Conservation (phyloP, 1,139 yeast genomes). For the Hyphopichia buzzinii region DNA sequence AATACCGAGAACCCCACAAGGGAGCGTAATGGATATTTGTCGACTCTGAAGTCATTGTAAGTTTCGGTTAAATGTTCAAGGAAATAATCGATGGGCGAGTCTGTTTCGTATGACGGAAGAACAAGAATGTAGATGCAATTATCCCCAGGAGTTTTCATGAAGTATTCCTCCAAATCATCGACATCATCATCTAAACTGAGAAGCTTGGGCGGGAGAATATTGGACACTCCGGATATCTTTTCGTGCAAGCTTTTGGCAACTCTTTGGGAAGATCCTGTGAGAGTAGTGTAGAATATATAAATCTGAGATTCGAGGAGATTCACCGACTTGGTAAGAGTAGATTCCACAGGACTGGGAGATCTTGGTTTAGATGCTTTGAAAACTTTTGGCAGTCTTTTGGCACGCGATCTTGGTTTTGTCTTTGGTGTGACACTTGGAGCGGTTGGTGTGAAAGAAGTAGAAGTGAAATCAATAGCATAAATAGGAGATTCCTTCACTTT, state of each 20-base stretch:
- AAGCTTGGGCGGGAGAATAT: constrained; percentile 47
- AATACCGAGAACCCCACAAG: constrained; percentile 80
- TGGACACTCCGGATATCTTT: constrained; percentile 16
- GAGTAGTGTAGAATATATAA: constrained; percentile 74
- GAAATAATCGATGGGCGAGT: constrained; percentile 87
- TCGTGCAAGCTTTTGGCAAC: constrained; percentile 55
- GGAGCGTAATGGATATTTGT: constrained; percentile 67
- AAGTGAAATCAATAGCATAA: constrained; percentile 45
- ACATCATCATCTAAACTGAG: constrained; percentile 76
- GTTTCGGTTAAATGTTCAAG: constrained; percentile 79
- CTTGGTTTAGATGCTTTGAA: constrained; percentile 37
- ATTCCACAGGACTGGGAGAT: constrained; percentile 12
- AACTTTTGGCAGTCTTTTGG: constrained; percentile 37
- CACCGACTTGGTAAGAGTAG: constrained; percentile 30
- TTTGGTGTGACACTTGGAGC: constrained; percentile 20
- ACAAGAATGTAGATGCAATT: constrained; percentile 67
- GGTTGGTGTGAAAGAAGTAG: constrained; percentile 30
- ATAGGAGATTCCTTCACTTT: constrained; percentile 29
- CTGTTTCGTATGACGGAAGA: constrained; percentile 89
- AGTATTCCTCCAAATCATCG: constrained; percentile 81
- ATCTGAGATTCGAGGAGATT: constrained; percentile 46
- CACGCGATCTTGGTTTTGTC: constrained; percentile 16
- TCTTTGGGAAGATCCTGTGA: constrained; percentile 79
- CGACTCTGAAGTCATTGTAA: constrained; percentile 80
- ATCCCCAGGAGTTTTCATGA: constrained; percentile 56